Evolutionary conservation across 1,284 basidiomycete species (phyloP).

Genomic region (Ceratobasidium sp.): DNA sequence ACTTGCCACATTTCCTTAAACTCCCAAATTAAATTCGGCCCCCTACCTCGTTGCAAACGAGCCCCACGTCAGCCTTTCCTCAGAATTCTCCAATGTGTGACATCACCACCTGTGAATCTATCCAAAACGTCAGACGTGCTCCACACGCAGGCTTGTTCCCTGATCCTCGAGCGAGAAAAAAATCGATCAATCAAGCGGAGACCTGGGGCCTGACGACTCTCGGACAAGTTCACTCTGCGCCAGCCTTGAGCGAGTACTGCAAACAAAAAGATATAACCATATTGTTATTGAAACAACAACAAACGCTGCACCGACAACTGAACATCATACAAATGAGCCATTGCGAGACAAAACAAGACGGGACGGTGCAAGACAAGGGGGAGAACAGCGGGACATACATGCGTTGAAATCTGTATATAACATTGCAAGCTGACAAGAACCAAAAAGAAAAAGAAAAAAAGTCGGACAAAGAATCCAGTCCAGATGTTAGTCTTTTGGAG

Average conservation of each 20-base stretch:
- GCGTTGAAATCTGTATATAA: neutral
- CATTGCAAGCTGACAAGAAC: neutral
- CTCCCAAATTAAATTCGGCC: no score
- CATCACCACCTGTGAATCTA: no score
- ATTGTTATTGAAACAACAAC: neutral
- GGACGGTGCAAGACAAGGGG: neutral
- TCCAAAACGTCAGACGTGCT: no score
- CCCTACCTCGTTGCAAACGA: no score
- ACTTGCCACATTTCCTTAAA: no score
- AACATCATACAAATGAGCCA: conserved; percentile 8
- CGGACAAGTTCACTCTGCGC: neutral
- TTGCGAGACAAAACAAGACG: neutral
- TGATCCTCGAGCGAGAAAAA: neutral
- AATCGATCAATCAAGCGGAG: neutral
- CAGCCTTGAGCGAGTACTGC: neutral
- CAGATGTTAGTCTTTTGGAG: neutral
- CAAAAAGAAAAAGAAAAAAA: neutral
- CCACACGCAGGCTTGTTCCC: conserved; percentile 2
- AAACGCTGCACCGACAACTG: neutral
- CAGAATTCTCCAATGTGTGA: no score
- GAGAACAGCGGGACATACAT: no score
- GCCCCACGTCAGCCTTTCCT: no score
- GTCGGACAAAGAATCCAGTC: neutral
- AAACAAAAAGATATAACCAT: neutral
- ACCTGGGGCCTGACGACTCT: neutral